Conservation (phyloP, 441 rosid genomes). For the Rhodomyrtus psidioides region DNA sequence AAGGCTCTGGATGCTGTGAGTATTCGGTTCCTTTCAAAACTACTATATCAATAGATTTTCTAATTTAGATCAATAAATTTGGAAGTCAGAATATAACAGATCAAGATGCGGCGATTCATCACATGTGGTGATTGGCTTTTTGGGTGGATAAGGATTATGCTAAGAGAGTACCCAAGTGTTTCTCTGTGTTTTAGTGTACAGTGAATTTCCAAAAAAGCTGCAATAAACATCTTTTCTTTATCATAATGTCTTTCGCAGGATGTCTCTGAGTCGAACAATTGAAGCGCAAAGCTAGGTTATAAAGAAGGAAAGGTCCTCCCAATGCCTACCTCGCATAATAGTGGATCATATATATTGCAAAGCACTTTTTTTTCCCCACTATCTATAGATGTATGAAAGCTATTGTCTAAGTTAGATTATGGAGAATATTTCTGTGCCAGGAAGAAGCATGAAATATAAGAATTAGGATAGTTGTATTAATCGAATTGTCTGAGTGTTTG, state of each 20-base stretch:
- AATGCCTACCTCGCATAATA: neutral
- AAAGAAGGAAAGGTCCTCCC: neutral
- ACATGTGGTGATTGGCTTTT: neutral
- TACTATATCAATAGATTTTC: neutral
- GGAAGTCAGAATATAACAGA: too few relatives aligned
- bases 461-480: neutral
- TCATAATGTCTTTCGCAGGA: neutral
- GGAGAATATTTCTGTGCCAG: neutral
- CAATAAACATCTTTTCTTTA: neutral
- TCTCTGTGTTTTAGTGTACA: neutral
- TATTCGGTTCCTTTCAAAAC: neutral
- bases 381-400: neutral
- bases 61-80: too few relatives aligned
- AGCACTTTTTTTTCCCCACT: neutral
- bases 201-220: neutral
- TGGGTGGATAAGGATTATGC: neutral
- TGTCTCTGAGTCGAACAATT: neutral
- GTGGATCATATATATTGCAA: neutral
- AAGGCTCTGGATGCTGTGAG: neutral
- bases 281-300: neutral
- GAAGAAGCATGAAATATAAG: neutral
- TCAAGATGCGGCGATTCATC: neutral
- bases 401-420: neutral
- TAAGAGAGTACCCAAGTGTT: neutral
- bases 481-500: neutral